Percentiles rank a stretch among this genome's conserved stretches.
Evolutionary conservation across 2,329 filamentous ascomycete genomes (phyloP).

Genomic region (Xylariomycetidae sp.): DNA sequence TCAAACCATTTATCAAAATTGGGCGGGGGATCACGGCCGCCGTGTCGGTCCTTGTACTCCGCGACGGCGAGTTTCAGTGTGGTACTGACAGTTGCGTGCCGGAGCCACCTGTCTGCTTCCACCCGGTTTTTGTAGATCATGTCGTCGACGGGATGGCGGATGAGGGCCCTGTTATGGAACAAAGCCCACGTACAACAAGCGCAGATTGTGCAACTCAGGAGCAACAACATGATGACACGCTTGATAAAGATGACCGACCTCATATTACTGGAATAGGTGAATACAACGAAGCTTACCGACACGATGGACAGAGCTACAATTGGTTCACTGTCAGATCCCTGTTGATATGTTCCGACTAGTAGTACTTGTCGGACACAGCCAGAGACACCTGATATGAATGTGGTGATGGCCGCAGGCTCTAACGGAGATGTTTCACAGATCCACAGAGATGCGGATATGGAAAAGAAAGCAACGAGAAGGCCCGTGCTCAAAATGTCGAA

Average conservation of each 20-base stretch:
- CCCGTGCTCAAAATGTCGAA: slow-evolving; percentile 47
- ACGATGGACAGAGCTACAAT: slow-evolving; percentile 36
- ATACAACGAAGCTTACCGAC: slow-evolving; percentile 36
- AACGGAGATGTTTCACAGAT: slow-evolving; percentile 42
- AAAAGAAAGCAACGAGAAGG: slow-evolving; percentile 37
- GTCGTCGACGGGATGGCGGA: slow-evolving; percentile 42
- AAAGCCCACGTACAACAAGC: slow-evolving; percentile 33
- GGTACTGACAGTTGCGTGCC: slow-evolving; percentile 41
- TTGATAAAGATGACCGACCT: slow-evolving; percentile 38
- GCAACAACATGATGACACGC: slow-evolving; percentile 34
- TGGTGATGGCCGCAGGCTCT: slow-evolving; percentile 37
- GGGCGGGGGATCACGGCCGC: slow-evolving; percentile 69
- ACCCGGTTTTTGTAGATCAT: slow-evolving; percentile 45
- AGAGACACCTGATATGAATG: slow-evolving; percentile 37
- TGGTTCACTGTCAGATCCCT: slow-evolving; percentile 31
- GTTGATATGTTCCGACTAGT: slow-evolving; percentile 41
- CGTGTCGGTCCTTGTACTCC: slow-evolving; percentile 47
- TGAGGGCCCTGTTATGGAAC: slow-evolving; percentile 24
- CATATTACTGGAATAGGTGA: slow-evolving; percentile 39
- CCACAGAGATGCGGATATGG: slow-evolving; percentile 41
- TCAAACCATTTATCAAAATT: slow-evolving; percentile 83
- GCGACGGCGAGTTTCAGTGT: slow-evolving; percentile 41
- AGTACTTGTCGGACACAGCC: slow-evolving; percentile 32
- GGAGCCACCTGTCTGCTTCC: slow-evolving; percentile 45
- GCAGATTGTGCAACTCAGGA: slow-evolving; percentile 34